Base-by-base conservation (phyloP, 2,329 filamentous ascomycete species). In the Pseudodiploospora longispora region DNA sequence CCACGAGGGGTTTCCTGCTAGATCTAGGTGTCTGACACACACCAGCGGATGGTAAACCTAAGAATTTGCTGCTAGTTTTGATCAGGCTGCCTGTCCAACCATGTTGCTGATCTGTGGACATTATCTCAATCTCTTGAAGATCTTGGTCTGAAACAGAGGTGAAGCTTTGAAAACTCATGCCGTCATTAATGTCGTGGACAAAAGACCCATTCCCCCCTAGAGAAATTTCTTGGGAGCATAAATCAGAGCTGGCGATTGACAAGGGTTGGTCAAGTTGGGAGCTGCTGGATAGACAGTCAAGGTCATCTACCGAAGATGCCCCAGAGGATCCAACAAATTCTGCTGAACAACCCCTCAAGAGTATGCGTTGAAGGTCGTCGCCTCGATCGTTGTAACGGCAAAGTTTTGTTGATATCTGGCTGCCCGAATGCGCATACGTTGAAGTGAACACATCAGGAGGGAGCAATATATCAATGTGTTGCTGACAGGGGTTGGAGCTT, bases 201-300 rank as follows among this genome's bases (percentile, higher is more conserved):
- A 45, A 40, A 10, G 43, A 10, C 10, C 44, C 39, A 10, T 48
- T 46, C 29, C 36, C 19, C 34, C 43, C 44, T 31, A 61, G 48
- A 36, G 55, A 47, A 37, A 65, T 52, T 28, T 55, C 50, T 29
- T 52, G 52, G 8, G 60, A 55, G 41, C 64, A 56, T 32, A 63
- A 48, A 27, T 64, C 61, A 33, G 62, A 55, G 47, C 48, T 56
- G 40, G 49, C 42, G 10, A 54, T 50, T 10, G 56, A 55, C 32
- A 55, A 47, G 30, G 47, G 42, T 30, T 51, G 52, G 8, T 51
- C 61, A 19, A 55, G 46, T 41, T 59, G 59, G 6, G 61, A 61
- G 52, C 58, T 64, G 49, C 50, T 56, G 40, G 63, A 59, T 35
- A 65, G 55, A 42, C 64, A 63, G 44, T 66, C 63, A 35, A 62